Evolutionary conservation across 306 rosid genomes (phyloP), one percentile per base, ranked within the genome.

Genomic region (Morella rubra): DNA sequence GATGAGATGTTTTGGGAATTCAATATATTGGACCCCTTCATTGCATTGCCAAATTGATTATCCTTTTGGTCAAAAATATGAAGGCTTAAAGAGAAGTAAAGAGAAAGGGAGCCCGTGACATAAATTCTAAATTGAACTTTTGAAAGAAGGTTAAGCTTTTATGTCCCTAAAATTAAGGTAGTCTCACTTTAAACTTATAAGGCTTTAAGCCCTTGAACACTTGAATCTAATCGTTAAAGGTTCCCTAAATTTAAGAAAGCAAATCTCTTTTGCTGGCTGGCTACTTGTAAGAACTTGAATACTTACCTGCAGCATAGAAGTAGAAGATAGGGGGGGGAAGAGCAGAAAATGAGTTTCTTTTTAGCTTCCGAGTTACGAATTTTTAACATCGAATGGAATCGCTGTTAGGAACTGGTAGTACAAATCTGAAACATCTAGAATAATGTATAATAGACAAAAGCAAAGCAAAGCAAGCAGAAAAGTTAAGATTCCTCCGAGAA

Each of bases 131-230:
- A 61, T 81, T 81, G 72, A 76, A 72, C 83, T 89, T 91, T 86
- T 52, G 54, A 83, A 84, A 83, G 83, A 72, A 81, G 80, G 77
- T 74, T 81, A 84, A 69, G 82, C 89, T 83, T 81, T 80, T 82
- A 79, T 84, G 82, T 86, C 83, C 81, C 80, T 79, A 81, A 80
- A 32, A 75, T 76, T 84, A 85, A 84, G 76, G 77, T 53, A 55
- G n/a, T 80, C 50, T 78, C 5, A 19, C 77, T 85, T 87, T 84
- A 70, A 80, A 82, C 80, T 80, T 67, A n/a, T n/a, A n/a, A 5
- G 73, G 18, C 19, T 79, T 72, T 66, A 27, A 61, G 32, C 45
- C 44, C 19, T 24, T 4, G 8, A 41, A 4, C 41, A 4, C 20
- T 66, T 44, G 2, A 6, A 66, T 66, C 27, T 41, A 19, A 41